Evolutionary conservation across 495 filamentous ascomycete species (phyloP).

Genomic region (Trichoderma reesei): DNA sequence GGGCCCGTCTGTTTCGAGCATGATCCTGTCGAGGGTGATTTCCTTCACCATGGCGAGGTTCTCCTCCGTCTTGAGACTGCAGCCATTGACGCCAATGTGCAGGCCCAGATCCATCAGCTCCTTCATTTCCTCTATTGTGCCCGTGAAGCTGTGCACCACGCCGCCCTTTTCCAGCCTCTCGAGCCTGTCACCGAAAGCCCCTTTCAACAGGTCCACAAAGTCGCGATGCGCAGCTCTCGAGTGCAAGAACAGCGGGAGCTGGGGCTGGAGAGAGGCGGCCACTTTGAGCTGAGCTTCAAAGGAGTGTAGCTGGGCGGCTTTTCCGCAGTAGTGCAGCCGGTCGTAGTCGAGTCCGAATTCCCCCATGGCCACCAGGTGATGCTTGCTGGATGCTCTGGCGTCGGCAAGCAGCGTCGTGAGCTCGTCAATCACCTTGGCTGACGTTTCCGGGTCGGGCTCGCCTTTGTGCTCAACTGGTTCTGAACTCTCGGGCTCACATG

Average conservation of each 20-base stretch:
- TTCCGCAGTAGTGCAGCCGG: slow-evolving; percentile 65
- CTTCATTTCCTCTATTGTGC: slow-evolving; percentile 71
- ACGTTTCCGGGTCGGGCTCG: slow-evolving; percentile 27
- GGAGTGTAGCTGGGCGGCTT: slow-evolving; percentile 70
- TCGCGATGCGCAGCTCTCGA: slow-evolving; percentile 74
- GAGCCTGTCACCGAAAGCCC: slow-evolving; percentile 32
- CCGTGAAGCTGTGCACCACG: slow-evolving; percentile 86
- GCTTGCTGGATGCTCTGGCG: slow-evolving; percentile 31
- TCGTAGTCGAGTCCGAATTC: slow-evolving; percentile 97
- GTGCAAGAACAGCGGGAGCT: slow-evolving; percentile 82
- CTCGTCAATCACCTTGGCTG: slow-evolving; percentile 42
- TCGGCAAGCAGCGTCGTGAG: slow-evolving; percentile 45
- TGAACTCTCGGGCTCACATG: slow-evolving; percentile 32
- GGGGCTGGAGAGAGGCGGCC: slow-evolving; percentile 54
- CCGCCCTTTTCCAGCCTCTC: slow-evolving; percentile 58
- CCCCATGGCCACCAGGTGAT: slow-evolving; percentile 66
- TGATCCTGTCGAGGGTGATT: slow-evolving; percentile 61
- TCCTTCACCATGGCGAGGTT: slow-evolving; percentile 72
- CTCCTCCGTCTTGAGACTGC: slow-evolving; percentile 84
- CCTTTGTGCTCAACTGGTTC: slow-evolving; percentile 31
- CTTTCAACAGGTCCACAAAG: slow-evolving; percentile 56
- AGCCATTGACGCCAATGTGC: slow-evolving; percentile 83
- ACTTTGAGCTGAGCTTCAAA: slow-evolving; percentile 73
- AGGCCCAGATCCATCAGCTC: slow-evolving; percentile 65
- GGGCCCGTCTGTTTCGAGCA: slow-evolving; percentile 91